These are phyloP conservation scores for Saccharomycopsis sp. DNA, from an alignment of 805 yeast genomes.

Conservation along the genomic window DNA sequence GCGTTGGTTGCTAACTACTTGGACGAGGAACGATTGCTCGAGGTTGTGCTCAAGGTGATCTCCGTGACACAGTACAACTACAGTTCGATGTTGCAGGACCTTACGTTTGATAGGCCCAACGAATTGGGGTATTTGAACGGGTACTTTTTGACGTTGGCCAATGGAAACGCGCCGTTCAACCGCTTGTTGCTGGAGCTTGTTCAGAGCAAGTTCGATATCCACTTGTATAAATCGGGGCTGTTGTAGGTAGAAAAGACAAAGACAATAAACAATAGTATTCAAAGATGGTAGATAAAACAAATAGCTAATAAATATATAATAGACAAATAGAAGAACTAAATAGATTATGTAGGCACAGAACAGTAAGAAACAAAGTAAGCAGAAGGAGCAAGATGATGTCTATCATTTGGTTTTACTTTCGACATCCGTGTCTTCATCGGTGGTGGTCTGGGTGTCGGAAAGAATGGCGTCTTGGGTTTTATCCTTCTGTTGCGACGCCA, in stretches of 20 bases:
- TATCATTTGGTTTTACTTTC: background rate
- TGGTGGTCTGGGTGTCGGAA: background rate
- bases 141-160: conserved; percentile 54
- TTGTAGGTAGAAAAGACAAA: no score
- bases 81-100: conserved; percentile 50
- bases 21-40: conserved; percentile 30
- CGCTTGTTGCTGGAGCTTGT: conserved; percentile 11
- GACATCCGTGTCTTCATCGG: background rate
- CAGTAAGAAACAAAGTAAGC: conserved; percentile 2
- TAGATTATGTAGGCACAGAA: background rate
- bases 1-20: conserved; percentile 29
- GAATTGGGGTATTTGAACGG: conserved; percentile 87
- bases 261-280: background rate
- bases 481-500: background rate
- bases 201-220: conserved; percentile 14
- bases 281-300: background rate
- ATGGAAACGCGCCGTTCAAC: conserved; percentile 27
- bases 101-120: conserved; percentile 42
- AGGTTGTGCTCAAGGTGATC: conserved; percentile 37
- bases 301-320: background rate
- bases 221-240: background rate
- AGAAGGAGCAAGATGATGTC: background rate
- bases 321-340: conserved; percentile 1
- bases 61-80: conserved; percentile 48
- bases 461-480: background rate